Base-by-base conservation (phyloP, 805 yeast species). In the Starmera quercuum region DNA sequence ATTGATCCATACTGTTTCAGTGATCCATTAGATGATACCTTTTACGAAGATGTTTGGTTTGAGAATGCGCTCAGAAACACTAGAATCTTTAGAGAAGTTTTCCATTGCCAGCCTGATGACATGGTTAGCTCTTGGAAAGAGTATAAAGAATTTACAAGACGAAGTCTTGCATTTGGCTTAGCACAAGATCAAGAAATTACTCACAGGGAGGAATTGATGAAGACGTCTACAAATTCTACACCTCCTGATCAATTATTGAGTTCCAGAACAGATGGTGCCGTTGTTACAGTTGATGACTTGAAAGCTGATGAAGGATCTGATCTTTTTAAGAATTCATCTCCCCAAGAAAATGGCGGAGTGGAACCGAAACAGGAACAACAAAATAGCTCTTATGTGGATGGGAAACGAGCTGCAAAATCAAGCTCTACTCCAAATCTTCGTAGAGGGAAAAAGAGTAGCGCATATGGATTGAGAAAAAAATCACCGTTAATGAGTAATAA, bases 51-150 rank as follows among this genome's bases (percentile, higher is more conserved):
- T 46, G 54, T 79, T 7, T 90, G 96, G 96, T 73, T 68, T 53
- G 79, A 79, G 5, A 75, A 74, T 47, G 97, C 98, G 0, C 63
- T 81, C 34, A 69, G 88, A 47, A 92, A 92, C 51, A 86, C 97
- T 0, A 67, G 73, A 38, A 62, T 94, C 2, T 92, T 73, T 61
- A 68, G 96, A 40, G 66, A 81, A 55, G 83, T 92, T 2, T 92
- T 92, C 69, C 88, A 88, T 43, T 77, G 85, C 41, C 98, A 94
- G 53, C 99, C 99, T 0, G 98, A 92, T 57, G 86, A 90, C 54
- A 66, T 75, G 6, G 97, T 90, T n/a, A 68, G 68, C 17, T 72
- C 87, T 0, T 92, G 99, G 99, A 72, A 72, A 36, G 95, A 86
- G 36, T 92, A 86, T 56, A 88, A 84, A 53, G 76, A 71, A 19